Conservation (phyloP, 345 rosid genomes). For the Populus euphratica region DNA sequence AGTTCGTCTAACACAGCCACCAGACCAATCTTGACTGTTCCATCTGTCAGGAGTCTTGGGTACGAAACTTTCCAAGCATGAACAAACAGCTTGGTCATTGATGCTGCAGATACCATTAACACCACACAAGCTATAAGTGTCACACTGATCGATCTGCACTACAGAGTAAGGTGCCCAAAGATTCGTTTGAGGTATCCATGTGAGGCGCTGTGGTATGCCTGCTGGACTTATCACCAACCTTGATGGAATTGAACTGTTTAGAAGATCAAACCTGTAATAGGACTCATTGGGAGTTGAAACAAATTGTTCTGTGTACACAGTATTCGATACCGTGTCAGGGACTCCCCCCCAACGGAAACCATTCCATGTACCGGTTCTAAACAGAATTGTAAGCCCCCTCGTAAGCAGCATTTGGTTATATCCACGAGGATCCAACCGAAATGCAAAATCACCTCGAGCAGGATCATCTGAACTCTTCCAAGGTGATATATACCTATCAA, state of each 20-base stretch:
- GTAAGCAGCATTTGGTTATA: neutral
- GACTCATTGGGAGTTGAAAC: neutral
- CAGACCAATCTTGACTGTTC: neutral
- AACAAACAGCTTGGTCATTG: neutral
- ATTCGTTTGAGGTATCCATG: neutral
- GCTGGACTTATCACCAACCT: neutral
- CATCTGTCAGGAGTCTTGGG: neutral
- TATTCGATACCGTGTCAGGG: neutral
- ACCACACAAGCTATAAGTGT: neutral
- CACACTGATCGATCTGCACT: slow-evolving; percentile 1
- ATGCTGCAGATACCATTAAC: neutral
- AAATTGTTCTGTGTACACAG: neutral
- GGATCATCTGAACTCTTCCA: slow-evolving; percentile 7
- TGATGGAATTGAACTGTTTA: slow-evolving; percentile 2
- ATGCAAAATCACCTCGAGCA: slow-evolving; percentile 1
- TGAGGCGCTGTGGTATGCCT: neutral
- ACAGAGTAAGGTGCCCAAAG: neutral
- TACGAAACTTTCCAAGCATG: slow-evolving; percentile 1
- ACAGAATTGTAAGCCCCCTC: neutral
- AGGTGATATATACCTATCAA: slow-evolving; percentile 5
- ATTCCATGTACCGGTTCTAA: slow-evolving; percentile 4
- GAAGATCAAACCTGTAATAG: slow-evolving; percentile 1
- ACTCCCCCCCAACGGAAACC: slow-evolving; percentile 1
- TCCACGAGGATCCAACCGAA: slow-evolving; percentile 1
- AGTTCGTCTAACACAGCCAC: slow-evolving; percentile 5